phyloP scores from a whole-genome alignment of 2,329 filamentous ascomycete species.

The Diaporthe australafricana region DNA sequence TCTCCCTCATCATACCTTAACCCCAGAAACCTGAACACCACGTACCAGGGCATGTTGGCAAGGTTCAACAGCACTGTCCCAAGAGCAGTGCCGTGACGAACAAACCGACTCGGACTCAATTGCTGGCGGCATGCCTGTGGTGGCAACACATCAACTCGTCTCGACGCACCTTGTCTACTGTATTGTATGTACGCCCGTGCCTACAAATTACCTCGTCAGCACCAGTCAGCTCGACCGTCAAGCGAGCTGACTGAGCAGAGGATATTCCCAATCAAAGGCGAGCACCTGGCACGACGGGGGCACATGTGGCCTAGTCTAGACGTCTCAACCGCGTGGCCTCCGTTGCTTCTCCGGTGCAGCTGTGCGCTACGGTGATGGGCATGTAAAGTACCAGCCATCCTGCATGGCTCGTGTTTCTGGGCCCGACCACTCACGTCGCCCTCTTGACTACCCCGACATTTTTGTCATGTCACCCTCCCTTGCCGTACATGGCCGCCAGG shows the following conservation, averaged over 20 bases:
- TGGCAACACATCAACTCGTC: not conserved
- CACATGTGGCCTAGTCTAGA: slow-evolving; percentile 11
- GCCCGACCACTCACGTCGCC: slow-evolving; percentile 22
- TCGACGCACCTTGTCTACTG: not conserved
- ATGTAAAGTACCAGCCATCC: not conserved
- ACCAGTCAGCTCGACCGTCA: slow-evolving; percentile 20
- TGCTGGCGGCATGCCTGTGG: not conserved
- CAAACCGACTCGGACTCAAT: not conserved
- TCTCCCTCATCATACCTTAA: not conserved
- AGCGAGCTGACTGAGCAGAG: slow-evolving; percentile 23
- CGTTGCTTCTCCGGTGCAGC: not conserved
- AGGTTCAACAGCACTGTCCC: not conserved
- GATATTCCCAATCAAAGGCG: slow-evolving; percentile 15
- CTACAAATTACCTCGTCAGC: slow-evolving; percentile 23
- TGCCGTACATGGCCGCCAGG: not conserved
- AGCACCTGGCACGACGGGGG: slow-evolving; percentile 4
- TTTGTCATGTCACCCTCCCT: slow-evolving; percentile 23
- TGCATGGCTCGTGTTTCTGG: not conserved
- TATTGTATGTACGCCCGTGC: not conserved
- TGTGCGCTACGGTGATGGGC: not conserved
- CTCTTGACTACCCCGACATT: slow-evolving; percentile 18
- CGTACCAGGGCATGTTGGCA: no score
- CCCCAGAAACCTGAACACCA: not conserved
- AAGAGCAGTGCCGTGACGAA: not conserved
- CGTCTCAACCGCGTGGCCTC: slow-evolving; percentile 20